phyloP scores from a whole-genome alignment of 2,329 filamentous ascomycete species.

The Colletotrichum karsti region DNA sequence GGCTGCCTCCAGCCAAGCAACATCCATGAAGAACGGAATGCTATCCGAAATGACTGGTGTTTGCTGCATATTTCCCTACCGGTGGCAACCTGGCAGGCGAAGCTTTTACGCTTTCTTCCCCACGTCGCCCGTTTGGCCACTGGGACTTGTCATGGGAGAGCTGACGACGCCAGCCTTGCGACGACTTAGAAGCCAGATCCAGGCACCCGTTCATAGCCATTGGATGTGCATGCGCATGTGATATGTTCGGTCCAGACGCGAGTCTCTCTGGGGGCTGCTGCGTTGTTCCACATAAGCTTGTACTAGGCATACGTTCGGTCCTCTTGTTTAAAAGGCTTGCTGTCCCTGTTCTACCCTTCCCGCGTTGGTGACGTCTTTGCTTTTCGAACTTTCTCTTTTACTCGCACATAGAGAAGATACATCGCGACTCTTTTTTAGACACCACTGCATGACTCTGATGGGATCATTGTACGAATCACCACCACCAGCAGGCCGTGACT shows the following conservation, averaged over 20 bases:
- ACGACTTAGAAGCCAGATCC: constrained; percentile 23
- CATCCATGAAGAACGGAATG: constrained; percentile 7
- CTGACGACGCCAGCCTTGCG: constrained; percentile 29
- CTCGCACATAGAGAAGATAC: background rate
- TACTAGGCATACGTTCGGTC: background rate
- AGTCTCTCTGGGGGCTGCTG: constrained; percentile 6
- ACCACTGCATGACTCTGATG: constrained; percentile 10
- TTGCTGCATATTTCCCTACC: background rate
- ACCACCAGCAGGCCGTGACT: constrained; percentile 20
- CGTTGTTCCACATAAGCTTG: constrained; percentile 27
- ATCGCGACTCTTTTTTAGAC: background rate
- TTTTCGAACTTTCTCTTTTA: background rate
- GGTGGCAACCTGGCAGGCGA: constrained; percentile 17
- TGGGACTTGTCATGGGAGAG: constrained; percentile 12
- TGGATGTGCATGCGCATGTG: constrained; percentile 19
- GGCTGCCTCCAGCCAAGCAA: constrained; percentile 21
- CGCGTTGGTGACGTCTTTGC: background rate
- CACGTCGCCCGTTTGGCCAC: constrained; percentile 11
- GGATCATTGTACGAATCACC: constrained; percentile 28
- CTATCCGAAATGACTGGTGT: background rate
- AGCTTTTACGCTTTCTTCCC: constrained; percentile 16
- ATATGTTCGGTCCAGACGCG: constrained; percentile 8
- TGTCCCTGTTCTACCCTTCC: background rate
- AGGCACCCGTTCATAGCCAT: constrained; percentile 23
- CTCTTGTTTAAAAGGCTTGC: constrained; percentile 5